Base-by-base conservation (phyloP, 2,329 filamentous ascomycete genomes). In the Macrophomina phaseolina region DNA sequence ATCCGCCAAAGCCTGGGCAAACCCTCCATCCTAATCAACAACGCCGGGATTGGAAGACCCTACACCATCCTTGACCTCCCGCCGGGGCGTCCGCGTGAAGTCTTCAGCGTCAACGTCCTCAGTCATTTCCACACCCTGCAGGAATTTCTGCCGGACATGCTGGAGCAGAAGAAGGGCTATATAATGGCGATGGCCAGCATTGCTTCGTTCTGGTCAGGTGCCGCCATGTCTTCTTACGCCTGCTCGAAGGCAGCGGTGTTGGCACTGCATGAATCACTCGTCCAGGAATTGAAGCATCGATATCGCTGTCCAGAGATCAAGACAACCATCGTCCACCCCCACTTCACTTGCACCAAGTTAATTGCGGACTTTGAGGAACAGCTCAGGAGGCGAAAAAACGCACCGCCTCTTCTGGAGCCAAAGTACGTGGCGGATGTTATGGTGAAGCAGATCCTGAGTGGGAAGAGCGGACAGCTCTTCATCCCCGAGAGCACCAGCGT, bases 231-330 rank as follows among this genome's bases (percentile, higher is more conserved):
- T 8, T 73, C 76, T 67, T 77, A 77, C 67, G 71, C 70, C 38
- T 71, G 70, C 67, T 70, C 72, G 11, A 76, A 77, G 52, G 67
- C 73, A n/a, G 75, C 70, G 2, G 72, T 73, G 1, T 53, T 77
- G 23, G 73, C 72, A 55, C 53, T 77, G 12, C 72, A 68, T 52
- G 74, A 77, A 76, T 79, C 64, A 5, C 77, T 82, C 14, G 73
- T 69, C 16, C 74, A 78, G 38, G 81, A 83, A 67, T 72, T 82
- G 30, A 76, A 76, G 34, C 71, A 75, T 52, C 58, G 74, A 73
- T 68, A 66, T 23, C 36, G 28, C 23, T 56, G 73, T 30, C 52
- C 67, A 28, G 67, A 69, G 32, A 76, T 77, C 28, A 73, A 73
- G 62, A 76, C 73, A 1, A 73, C 72, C 1, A 71, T 70, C 16